Conservation (phyloP, 2,329 filamentous ascomycete genomes). For the Graphilbum ipis-grandicollis region DNA sequence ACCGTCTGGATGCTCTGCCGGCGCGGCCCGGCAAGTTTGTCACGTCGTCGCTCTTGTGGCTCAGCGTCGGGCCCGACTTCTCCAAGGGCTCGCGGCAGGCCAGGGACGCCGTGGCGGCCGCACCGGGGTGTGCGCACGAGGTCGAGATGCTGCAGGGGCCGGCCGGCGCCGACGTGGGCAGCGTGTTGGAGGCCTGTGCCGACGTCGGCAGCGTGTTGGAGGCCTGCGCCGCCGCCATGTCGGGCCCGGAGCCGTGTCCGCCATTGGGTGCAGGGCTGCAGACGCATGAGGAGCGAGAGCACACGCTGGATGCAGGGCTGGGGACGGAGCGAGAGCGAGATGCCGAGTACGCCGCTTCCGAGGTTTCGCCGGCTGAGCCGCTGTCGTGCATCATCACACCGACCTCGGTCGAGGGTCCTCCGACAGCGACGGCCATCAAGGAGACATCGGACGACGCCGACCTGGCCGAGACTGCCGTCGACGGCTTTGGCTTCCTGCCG, state of each 20-base stretch:
- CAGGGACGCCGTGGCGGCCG: too few species aligned
- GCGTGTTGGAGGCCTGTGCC: neutral
- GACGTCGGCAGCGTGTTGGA: neutral
- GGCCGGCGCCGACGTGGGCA: neutral
- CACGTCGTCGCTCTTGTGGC: conserved; percentile 3
- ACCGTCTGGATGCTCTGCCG: neutral
- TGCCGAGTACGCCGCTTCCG: too few species aligned
- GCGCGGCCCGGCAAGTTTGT: neutral
- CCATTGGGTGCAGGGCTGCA: neutral
- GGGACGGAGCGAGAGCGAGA: too few species aligned
- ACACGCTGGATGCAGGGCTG: too few species aligned
- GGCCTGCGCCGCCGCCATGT: neutral
- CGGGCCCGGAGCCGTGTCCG: too few species aligned
- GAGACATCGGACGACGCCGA: neutral
- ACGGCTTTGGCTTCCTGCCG: neutral
- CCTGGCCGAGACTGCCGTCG: neutral
- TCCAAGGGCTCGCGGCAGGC: too few species aligned
- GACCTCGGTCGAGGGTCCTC: conserved; percentile 2
- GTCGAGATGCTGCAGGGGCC: neutral
- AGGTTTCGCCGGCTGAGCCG: neutral
- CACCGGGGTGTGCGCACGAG: too few species aligned
- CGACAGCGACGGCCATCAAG: neutral
- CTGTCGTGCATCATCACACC: neutral
- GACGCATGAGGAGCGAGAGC: neutral
- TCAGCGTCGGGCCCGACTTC: conserved; percentile 1